Conservation (phyloP, 2,329 filamentous ascomycete genomes). For the Phaeophleospora eucalypticola region DNA sequence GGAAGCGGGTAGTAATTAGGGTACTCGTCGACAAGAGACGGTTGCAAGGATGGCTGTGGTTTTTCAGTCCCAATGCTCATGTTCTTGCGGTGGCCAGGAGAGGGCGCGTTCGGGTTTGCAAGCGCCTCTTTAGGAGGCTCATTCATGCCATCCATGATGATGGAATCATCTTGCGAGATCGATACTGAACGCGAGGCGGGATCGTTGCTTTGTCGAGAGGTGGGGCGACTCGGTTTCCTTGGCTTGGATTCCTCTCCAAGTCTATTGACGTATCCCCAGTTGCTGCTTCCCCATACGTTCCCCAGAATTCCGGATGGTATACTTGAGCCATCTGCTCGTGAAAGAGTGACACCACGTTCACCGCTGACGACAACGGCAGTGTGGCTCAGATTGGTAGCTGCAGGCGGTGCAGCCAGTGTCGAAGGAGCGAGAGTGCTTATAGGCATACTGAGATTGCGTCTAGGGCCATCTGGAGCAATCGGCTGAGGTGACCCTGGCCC, state of each 20-base stretch:
- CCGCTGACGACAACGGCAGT: conserved; percentile 76
- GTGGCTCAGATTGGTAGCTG: conserved; percentile 80
- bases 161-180: conserved; percentile 28
- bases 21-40: conserved; percentile 41
- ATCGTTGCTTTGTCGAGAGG: conserved; percentile 11
- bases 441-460: conserved; percentile 39
- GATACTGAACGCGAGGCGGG: conserved; percentile 13
- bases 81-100: conserved; percentile 29
- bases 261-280: conserved; percentile 69
- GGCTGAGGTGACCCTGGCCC: conserved; percentile 44
- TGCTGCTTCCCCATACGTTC: conserved; percentile 87
- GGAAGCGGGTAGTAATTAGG: conserved; percentile 75
- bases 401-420: conserved; percentile 78
- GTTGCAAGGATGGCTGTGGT: conserved; percentile 12
- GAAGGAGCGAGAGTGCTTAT: conserved; percentile 69
- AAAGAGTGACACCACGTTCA: conserved; percentile 63
- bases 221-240: conserved; percentile 14
- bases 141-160: conserved; percentile 30
- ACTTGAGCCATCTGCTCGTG: conserved; percentile 59
- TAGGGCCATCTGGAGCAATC: conserved; percentile 21
- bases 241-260: conserved; percentile 51
- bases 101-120: conserved; percentile 3
- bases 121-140: conserved; percentile 11
- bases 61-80: conserved; percentile 22
- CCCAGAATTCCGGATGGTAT: conserved; percentile 84